phyloP scores from a whole-genome alignment of 495 filamentous ascomycete species.

The Xylaria acuta region DNA sequence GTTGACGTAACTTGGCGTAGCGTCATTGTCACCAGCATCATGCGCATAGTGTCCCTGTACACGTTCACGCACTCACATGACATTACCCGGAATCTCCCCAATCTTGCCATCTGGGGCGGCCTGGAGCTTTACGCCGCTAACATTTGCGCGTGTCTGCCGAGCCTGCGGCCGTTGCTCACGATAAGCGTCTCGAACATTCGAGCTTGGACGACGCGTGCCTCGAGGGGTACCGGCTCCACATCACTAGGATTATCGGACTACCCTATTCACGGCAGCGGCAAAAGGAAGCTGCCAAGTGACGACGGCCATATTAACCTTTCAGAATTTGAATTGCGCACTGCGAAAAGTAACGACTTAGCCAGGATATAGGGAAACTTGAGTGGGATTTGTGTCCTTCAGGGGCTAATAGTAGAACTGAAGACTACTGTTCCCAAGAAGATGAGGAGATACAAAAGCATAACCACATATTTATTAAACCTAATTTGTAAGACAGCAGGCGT shows the following conservation, averaged over 20 bases:
- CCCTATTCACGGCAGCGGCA: background rate
- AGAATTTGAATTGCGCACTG: background rate
- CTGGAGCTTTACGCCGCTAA: constrained; percentile 62
- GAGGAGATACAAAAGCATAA: too few relatives aligned
- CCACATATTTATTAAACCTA: too few relatives aligned
- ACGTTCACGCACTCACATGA: constrained; percentile 52
- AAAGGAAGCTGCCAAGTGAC: constrained; percentile 5
- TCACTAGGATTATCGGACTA: background rate
- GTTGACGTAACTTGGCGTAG: background rate
- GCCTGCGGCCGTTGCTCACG: constrained; percentile 47
- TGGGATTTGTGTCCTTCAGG: background rate
- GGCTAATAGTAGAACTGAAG: too few relatives aligned
- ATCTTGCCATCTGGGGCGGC: constrained; percentile 58
- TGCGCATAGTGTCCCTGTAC: constrained; percentile 33
- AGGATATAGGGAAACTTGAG: background rate
- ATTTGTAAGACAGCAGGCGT: too few relatives aligned
- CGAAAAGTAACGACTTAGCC: background rate
- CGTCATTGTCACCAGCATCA: constrained; percentile 20
- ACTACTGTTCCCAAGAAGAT: too few relatives aligned
- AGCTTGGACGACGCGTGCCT: background rate
- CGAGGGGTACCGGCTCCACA: background rate
- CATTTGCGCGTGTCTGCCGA: constrained; percentile 60
- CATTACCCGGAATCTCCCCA: constrained; percentile 40
- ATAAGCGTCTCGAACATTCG: constrained; percentile 36
- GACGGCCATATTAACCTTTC: background rate